Conservation (phyloP, 129 eudicot genomes). For the Helianthus tuberosus region DNA sequence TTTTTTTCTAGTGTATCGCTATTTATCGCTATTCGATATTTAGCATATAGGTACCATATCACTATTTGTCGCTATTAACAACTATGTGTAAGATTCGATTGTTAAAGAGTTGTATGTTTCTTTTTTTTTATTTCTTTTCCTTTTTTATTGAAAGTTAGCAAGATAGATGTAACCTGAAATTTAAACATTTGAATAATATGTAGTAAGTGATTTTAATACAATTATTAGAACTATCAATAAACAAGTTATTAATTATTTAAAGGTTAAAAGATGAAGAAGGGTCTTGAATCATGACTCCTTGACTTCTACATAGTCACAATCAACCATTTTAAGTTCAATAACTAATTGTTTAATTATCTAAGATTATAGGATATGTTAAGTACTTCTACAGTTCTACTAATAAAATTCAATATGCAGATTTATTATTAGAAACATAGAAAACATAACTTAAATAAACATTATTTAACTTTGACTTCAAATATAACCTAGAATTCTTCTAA, state of each 20-base stretch:
- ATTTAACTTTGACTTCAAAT: not conserved
- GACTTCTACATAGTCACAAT: not conserved
- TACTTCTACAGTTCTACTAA: too few species aligned
- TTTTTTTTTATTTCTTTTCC: not conserved
- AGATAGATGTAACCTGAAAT: not conserved
- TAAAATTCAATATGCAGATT: not conserved
- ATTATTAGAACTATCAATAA: not conserved
- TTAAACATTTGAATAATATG: not conserved
- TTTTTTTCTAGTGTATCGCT: too few species aligned
- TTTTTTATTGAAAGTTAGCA: not conserved
- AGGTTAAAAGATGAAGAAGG: not conserved
- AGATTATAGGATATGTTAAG: not conserved
- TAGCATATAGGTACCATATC: too few species aligned
- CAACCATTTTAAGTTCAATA: not conserved
- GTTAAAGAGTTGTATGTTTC: not conserved
- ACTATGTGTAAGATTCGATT: not conserved
- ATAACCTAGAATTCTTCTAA: not conserved
- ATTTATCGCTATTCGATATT: too few species aligned
- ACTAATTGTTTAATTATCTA: not conserved
- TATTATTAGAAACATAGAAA: not conserved
- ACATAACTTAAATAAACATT: not conserved
- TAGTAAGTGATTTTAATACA: not conserved
- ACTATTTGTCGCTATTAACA: too few species aligned
- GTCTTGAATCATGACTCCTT: too few species aligned
- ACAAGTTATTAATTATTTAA: not conserved